Base-by-base conservation (phyloP, 257 asterid genomes). In the Salvia hispanica region DNA sequence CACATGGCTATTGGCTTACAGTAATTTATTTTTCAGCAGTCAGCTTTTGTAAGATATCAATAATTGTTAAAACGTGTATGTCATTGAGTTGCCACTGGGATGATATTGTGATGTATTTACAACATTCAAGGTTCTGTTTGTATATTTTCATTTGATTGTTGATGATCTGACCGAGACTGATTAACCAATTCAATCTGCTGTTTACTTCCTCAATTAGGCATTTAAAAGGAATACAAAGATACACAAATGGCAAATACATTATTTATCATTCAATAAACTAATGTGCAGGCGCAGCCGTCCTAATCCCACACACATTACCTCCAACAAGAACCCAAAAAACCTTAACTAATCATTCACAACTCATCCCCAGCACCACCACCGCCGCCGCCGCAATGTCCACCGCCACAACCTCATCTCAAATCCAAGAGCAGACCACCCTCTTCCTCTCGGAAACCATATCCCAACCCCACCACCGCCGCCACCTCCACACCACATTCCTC, bases 341-440 rank as follows among this genome's bases (percentile, higher is more conserved):
- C 31, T 25, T 25, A 25, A 25, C 31, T 25, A 25, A 25, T 25
- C 31, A 25, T 25, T 25, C 31, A 25, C 31, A 25, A 25, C 31
- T 25, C 36, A n/a, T n/a, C n/a, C n/a, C n/a, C n/a, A n/a, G n/a
- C n/a, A 16, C 60, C 52, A 37, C 62, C 10, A 16, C 34, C 33
- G 5, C 52, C 28, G 10, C 58, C 60, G 39, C 14, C 7, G 28
- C 77, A 77, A 82, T 82, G 89, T 67, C 89, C 12, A 42, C 79
- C 76, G 1, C 66, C 64, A 7, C 72, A n/a, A 25, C 82, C 46
- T 48, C 82, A 8, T 72, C 76, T 52, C 40, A 74, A 28, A 82
- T 90, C 75, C 91, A 85, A 43, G 83, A 31, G 57, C 88, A 82
- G 72, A 82, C 88, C 25, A 44, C 82, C 74, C 42, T 62, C 70